Conservation (phyloP, 1,284 basidiomycete genomes). For the Ceratorhiza oryzae-sativae region DNA sequence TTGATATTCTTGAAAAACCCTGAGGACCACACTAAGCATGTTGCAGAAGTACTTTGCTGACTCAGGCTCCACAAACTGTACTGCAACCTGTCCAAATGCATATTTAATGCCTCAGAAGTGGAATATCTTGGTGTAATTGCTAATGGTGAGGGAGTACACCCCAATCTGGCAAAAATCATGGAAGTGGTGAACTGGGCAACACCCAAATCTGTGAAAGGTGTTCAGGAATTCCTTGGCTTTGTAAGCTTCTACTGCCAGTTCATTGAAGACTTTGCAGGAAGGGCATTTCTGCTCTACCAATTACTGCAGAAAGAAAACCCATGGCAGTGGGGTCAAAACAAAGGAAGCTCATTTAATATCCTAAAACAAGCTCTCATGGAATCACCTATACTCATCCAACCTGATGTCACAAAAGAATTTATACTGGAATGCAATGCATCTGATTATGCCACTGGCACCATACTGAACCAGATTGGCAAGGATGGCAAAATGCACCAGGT, state of each 20-base stretch:
- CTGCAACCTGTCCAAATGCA: too few species aligned
- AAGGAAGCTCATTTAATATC: slow-evolving; percentile 45
- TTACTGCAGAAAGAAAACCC: too few species aligned
- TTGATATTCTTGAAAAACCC: neutral
- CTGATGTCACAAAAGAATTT: neutral
- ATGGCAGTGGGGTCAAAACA: slow-evolving; percentile 31
- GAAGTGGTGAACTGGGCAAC: too few species aligned
- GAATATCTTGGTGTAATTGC: too few species aligned
- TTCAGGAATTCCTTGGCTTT: too few species aligned
- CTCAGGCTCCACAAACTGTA: too few species aligned
- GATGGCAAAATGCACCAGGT: slow-evolving; percentile 45
- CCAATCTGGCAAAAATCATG: too few species aligned
- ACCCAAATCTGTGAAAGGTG: too few species aligned
- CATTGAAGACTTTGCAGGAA: slow-evolving; percentile 46
- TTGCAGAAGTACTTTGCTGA: too few species aligned
- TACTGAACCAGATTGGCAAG: slow-evolving; percentile 42
- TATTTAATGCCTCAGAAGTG: too few species aligned
- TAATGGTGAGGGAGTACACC: too few species aligned
- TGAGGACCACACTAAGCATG: neutral
- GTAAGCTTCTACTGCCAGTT: slow-evolving; percentile 50
- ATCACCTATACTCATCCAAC: too few species aligned
- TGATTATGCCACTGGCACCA: neutral
- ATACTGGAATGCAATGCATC: slow-evolving; percentile 7
- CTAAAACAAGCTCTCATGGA: slow-evolving; percentile 42
- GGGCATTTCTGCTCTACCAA: slow-evolving; percentile 45